Percentiles rank a stretch among this genome's conserved stretches.
phyloP scores from a whole-genome alignment of 768 basidiomycete species.

The Hemileccinum impolitum region DNA sequence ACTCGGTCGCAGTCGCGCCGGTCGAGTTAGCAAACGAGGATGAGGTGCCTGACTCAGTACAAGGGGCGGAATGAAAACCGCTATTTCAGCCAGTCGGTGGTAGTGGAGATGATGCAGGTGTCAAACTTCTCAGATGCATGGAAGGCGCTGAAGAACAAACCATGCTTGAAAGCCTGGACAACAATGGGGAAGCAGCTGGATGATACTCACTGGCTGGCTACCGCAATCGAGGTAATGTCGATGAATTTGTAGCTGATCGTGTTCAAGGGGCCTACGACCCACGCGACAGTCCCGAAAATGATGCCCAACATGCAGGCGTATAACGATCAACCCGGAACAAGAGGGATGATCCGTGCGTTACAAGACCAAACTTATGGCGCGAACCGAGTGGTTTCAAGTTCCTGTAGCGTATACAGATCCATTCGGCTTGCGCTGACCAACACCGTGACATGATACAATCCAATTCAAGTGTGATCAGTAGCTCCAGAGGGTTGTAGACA shows the following conservation, averaged over 20 bases:
- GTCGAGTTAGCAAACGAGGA: constrained; percentile 66
- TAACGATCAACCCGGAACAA: constrained; percentile 96
- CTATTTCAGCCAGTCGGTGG: constrained; percentile 47
- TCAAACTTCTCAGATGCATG: constrained; percentile 65
- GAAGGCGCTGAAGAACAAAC: constrained; percentile 65
- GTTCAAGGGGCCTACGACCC: constrained; percentile 78
- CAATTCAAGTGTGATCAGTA: constrained; percentile 88
- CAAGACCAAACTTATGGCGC: constrained; percentile 96
- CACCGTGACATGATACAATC: constrained; percentile 93
- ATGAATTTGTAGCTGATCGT: background rate
- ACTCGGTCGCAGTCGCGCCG: constrained; percentile 42
- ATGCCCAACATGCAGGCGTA: constrained; percentile 90
- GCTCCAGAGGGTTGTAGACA: constrained; percentile 62
- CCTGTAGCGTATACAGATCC: constrained; percentile 64
- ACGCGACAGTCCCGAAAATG: constrained; percentile 94
- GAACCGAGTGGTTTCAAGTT: constrained; percentile 35
- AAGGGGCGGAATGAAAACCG: constrained; percentile 66
- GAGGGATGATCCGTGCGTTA: constrained; percentile 92
- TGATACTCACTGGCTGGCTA: too few species aligned
- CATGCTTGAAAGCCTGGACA: constrained; percentile 71
- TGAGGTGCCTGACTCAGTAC: constrained; percentile 77
- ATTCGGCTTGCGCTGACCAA: constrained; percentile 93
- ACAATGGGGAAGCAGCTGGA: constrained; percentile 82
- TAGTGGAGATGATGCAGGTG: constrained; percentile 66
- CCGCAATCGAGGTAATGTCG: constrained; percentile 53